Base-by-base conservation (phyloP, 2,329 filamentous ascomycete genomes). In the Aspergillus fumigatus region DNA sequence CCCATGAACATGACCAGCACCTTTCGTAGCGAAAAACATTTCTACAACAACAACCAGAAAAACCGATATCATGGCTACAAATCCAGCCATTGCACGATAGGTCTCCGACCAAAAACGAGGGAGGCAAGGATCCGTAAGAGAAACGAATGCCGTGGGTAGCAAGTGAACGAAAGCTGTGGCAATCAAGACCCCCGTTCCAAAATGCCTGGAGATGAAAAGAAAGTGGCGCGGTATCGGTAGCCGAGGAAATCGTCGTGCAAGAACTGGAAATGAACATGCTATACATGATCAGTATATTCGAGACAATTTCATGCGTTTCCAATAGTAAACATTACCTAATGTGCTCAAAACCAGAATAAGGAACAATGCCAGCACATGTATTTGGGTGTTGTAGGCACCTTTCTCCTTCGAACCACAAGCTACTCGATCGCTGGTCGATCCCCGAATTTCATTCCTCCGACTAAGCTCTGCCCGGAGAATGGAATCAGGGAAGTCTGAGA, bases 41-140 rank as follows among this genome's bases (percentile, higher is more conserved):
- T 97, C 93, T 52, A 97, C 82, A 2, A 85, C 84, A 6, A 96
- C 90, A 3, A 97, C 92, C 3, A 89, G 77, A 57, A 96, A 80
- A n/a, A 90, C 89, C 10, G 89, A 86, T 9, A 86, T 73, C 89
- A 96, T 93, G 55, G 90, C 88, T 49, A 96, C 84, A 50, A 94
- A 80, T 2, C 92, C 91, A 0, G 90, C 86, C 70, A 95, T 87
- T 5, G 90, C 89, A 49, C 81, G 84, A 71, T 94, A 96, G n/a
- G 84, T 83, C 60, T 88, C 69, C 70, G 84, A 93, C 83, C 92
- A 96, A 69, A 92, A 88, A 56, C 82, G 79, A 8, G 91, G 89
- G 0, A 96, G 84, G 73, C 84, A 87, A 71, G 82, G 80, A 63
- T 86, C 80, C 9, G 83, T 84, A 32, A 86, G 71, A 14, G 81